These are phyloP conservation scores for Alternaria sp. DNA, from an alignment of 2,329 filamentous ascomycete species.

Conservation along the genomic window DNA sequence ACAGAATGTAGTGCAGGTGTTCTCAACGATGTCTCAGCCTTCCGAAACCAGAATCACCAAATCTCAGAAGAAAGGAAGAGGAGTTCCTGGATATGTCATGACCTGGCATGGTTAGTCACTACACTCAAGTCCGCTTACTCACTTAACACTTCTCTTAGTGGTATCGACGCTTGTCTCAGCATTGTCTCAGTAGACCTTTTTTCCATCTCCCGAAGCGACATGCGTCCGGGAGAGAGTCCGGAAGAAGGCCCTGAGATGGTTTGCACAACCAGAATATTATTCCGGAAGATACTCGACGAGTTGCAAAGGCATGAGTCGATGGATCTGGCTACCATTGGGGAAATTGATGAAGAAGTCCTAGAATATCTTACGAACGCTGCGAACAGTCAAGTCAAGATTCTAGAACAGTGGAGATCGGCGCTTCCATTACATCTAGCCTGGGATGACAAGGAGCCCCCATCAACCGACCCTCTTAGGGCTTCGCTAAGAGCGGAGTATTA, in stretches of 20 bases:
- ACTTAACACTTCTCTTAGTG: background rate
- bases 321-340: no score
- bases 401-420: no score
- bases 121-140: background rate
- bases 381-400: no score
- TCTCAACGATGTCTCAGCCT: background rate
- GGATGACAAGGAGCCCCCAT: slow-evolving; percentile 1
- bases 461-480: slow-evolving; percentile 6
- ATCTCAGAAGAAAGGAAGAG: background rate
- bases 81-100: background rate
- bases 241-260: background rate
- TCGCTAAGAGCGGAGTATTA: slow-evolving; percentile 10
- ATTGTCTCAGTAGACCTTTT: background rate
- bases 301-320: no score
- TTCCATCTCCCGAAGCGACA: background rate
- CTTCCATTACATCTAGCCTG: no score
- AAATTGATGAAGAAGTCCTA: no score
- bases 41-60: background rate
- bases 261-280: background rate
- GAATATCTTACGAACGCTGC: no score
- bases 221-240: background rate
- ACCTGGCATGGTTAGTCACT: background rate
- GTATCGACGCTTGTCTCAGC: background rate
- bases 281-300: no score
- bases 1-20: background rate